Base-by-base conservation (phyloP, 1,139 yeast species). In the Scheffersomyces stambukii region DNA sequence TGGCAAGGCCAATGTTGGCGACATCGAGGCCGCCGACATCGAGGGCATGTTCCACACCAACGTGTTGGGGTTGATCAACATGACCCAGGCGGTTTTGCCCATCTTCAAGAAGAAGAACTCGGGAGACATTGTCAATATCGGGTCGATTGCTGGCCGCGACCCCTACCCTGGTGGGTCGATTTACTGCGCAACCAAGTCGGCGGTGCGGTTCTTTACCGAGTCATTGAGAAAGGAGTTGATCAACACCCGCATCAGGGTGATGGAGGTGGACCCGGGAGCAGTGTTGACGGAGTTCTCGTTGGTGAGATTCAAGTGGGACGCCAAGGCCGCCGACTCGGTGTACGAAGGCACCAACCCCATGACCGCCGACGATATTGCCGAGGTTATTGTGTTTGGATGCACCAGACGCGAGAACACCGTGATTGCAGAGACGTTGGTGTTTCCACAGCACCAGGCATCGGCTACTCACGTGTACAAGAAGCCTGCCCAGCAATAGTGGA, bases 21-120 rank as follows among this genome's bases (percentile, higher is more conserved):
- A 60, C 3, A 69, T 82, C 32, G 48, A 54, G 2, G 60, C 61
- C 16, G 54, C 57, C 2, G 91, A 82, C 42, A 64, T 83, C 28
- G 66, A 68, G 28, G 74, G 71, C 21, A 80, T 81, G 81, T 68
- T 79, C 48, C 67, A 73, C 41, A 83, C 93, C 32, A 83, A 83
- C 48, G 89, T 83, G 2, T 42, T 80, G 29, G 94, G 91, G 1
- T 60, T 82, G 45, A 77, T 83, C 39, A 70, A 75, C 15, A 54
- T 83, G 42, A 82, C 93, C 3, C 89, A 83, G 50, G 75, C 75
- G 3, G 58, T 77, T 11, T 47, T 81, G 28, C 83, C 84, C 13
- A 62, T 64, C 21, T 75, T 84, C 63, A 75, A 77, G 52, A 73
- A 62, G 29, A 64, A 68, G 33, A 60, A 69, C 41, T 40, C 50